A percentile compares a stretch with the other conserved stretches of the same genome.
phyloP scores from a whole-genome alignment of 768 basidiomycete genomes.

The Amanita jacksonii region DNA sequence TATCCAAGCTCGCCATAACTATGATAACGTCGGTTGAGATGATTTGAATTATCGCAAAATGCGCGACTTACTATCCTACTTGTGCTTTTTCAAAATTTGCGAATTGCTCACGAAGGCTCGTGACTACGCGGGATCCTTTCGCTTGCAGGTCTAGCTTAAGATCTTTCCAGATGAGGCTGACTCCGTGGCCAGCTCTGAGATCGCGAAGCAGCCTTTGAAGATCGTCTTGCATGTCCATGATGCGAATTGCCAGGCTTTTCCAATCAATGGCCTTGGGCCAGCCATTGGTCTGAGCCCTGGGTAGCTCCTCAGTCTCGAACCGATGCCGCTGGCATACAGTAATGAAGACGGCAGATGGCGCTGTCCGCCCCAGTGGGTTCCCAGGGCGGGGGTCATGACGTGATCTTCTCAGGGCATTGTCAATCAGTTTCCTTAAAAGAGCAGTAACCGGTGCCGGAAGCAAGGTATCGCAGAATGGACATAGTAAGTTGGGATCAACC shows the following conservation, averaged over 20 bases:
- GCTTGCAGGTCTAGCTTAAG: conserved; percentile 50
- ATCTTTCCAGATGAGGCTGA: conserved; percentile 62
- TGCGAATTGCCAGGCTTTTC: conserved; percentile 38
- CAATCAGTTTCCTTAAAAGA: conserved; percentile 43
- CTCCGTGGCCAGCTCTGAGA: conserved; percentile 8
- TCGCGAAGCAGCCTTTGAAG: conserved; percentile 44
- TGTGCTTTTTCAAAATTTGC: conserved; percentile 73
- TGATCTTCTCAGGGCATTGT: conserved; percentile 43
- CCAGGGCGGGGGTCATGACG: conserved; percentile 50
- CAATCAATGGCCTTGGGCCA: conserved; percentile 77
- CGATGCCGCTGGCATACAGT: conserved; percentile 69
- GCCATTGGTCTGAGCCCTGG: conserved; percentile 57
- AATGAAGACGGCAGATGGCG: conserved; percentile 49
- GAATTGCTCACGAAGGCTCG: conserved; percentile 67
- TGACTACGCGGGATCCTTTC: conserved; percentile 56
- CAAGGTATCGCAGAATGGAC: conserved; percentile 73
- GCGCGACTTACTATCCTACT: conserved; percentile 75
- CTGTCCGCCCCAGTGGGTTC: conserved; percentile 56
- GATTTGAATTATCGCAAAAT: conserved; percentile 1
- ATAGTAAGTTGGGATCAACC: conserved; percentile 58
- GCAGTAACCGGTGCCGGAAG: conserved; percentile 58
- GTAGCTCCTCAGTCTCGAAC: conserved; percentile 66
- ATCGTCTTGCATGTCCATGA: conserved; percentile 37
- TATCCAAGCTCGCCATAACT: conserved; percentile 87
- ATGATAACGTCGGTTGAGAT: neutral